Base-by-base conservation (phyloP, 192 early-diverging fungal genomes). In the Neocallimastix lanati region DNA sequence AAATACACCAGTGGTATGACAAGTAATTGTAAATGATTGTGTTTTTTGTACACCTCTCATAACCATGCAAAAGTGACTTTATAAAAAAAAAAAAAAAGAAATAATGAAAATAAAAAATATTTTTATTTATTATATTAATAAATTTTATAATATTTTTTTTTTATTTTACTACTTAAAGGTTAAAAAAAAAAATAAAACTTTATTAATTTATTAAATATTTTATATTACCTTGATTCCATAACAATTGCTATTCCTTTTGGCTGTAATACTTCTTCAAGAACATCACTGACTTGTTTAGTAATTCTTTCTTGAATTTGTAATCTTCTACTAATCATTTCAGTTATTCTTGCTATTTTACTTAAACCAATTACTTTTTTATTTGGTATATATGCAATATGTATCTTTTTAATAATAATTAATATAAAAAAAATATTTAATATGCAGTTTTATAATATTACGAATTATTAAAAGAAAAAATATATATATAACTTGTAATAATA, bases 1-100 rank as follows among this genome's bases (percentile, higher is more conserved):
- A 87, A 99, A 99, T 36, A 90, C 88, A 78, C 98, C 98, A 78
- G 98, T 86, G 95, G 98, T 99, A 80, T 92, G 95, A 79, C 91
- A 92, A 28, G 98, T 99, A 29, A 97, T 91, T 28, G 98, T 99
- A 79, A 87, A 88, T 82, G 92, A 93, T n/a, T 96, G 94, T 11
- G 96, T 94, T 87, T 99, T 99, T 82, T 98, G 92, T 28, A 97
- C 96, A 25, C 96, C 96, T 25, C 96, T 90, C 96, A 96, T 96
- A 28, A 94, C 93, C 96, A 98, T 98, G 86, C 96, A 98, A 83
- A 95, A 92, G 84, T 98, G 96, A 81, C 92, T 91, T 78, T 7
- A 15, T 12, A 14, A 82, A 80, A 28, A 79, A 11, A 77, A 77
- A 30, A 28, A 82, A 28, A 67, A n/a, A 29, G 12, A 38, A 80